These are phyloP conservation scores for Circinella minor DNA, from an alignment of 371 early-diverging fungal genomes.

Conservation along the genomic window DNA sequence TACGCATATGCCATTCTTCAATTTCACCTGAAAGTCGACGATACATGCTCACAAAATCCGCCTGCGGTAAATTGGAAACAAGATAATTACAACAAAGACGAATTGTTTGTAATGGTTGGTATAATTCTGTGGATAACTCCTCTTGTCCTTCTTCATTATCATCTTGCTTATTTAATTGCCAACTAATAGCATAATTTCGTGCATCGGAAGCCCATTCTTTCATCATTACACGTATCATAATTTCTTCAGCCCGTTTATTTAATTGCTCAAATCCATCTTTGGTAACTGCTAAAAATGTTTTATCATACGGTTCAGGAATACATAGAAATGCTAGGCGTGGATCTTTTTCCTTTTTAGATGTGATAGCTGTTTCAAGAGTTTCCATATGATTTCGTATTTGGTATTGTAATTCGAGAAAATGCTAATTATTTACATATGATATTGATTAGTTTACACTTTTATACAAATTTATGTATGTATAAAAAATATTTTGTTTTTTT, in stretches of 20 bases:
- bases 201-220: slow-evolving; percentile 64
- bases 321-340: slow-evolving; percentile 18
- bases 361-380: not conserved
- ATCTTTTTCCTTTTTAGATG: slow-evolving; percentile 23
- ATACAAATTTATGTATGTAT: too few species aligned
- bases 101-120: slow-evolving; percentile 58
- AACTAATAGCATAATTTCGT: slow-evolving; percentile 59
- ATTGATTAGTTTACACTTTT: not conserved
- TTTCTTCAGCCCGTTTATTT: slow-evolving; percentile 51
- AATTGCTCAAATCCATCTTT: slow-evolving; percentile 34
- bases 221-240: slow-evolving; percentile 57
- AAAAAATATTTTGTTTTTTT: too few species aligned
- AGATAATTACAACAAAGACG: slow-evolving; percentile 54
- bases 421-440: slow-evolving; percentile 35
- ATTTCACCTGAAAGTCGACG: slow-evolving; percentile 55
- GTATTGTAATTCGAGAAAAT: slow-evolving; percentile 59
- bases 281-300: slow-evolving; percentile 30
- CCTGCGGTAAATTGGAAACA: slow-evolving; percentile 44
- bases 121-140: slow-evolving; percentile 68
- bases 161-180: slow-evolving; percentile 29
- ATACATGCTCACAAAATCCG: slow-evolving; percentile 50
- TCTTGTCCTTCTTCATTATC: slow-evolving; percentile 10
- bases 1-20: slow-evolving; percentile 67
- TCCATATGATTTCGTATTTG: slow-evolving; percentile 37
- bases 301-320: slow-evolving; percentile 10